These are phyloP conservation scores for Urtica urens DNA, from an alignment of 306 rosid species.

Conservation along the genomic window DNA sequence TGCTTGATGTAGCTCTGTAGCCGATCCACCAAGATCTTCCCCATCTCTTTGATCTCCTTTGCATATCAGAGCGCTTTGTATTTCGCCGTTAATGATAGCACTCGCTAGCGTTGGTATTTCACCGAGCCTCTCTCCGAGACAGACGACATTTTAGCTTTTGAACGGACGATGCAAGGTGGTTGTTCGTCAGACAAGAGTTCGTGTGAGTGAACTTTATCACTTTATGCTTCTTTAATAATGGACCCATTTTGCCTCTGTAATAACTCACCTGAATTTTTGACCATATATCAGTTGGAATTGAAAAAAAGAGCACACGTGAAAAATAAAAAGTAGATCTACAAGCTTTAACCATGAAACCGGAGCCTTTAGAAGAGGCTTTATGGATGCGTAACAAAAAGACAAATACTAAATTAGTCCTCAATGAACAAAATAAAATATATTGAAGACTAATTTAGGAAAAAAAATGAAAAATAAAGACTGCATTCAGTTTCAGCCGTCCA, in stretches of 20 bases:
- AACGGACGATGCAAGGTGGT: slow-evolving; percentile 65
- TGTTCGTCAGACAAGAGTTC: slow-evolving; percentile 90
- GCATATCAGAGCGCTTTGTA: slow-evolving; percentile 66
- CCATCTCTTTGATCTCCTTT: slow-evolving; percentile 74
- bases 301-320: not conserved
- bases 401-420: slow-evolving; percentile 61
- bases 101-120: too few species aligned
- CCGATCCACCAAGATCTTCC: slow-evolving; percentile 56
- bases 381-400: slow-evolving; percentile 41
- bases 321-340: not conserved
- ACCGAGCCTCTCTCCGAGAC: too few species aligned
- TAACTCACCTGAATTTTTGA: slow-evolving; percentile 69
- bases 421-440: too few species aligned
- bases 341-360: slow-evolving; percentile 99
- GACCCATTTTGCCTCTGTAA: slow-evolving; percentile 67
- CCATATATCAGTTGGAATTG: slow-evolving; percentile 19
- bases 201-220: slow-evolving; percentile 67
- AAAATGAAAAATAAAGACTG: too few species aligned
- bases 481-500: too few species aligned
- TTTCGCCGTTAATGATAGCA: too few species aligned
- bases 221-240: slow-evolving; percentile 52
- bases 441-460: too few species aligned
- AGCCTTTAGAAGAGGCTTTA: slow-evolving; percentile 56
- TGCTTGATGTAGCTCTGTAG: slow-evolving; percentile 56
- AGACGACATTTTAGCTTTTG: slow-evolving; percentile 83